phyloP scores from a whole-genome alignment of 2,329 filamentous ascomycete genomes.

The Tolypocladium endophyticum region DNA sequence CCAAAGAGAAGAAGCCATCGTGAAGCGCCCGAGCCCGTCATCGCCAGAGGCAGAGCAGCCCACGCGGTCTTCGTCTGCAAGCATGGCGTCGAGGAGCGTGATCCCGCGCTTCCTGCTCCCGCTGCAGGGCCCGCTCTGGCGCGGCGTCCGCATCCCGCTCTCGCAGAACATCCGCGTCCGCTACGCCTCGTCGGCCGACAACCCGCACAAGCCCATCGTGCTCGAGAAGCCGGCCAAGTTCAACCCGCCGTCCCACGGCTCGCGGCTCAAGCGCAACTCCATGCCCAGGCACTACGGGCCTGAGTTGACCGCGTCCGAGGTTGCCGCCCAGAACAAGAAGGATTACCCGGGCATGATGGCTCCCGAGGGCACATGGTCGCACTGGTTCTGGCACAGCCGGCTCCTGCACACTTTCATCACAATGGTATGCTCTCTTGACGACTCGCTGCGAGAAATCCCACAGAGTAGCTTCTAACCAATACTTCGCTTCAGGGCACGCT shows the following conservation, averaged over 20 bases:
- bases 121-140: constrained; percentile 47
- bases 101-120: constrained; percentile 63
- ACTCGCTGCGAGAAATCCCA: not conserved
- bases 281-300: constrained; percentile 66
- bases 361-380: constrained; percentile 66
- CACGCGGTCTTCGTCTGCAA: constrained; percentile 5
- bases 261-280: constrained; percentile 47
- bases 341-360: constrained; percentile 87
- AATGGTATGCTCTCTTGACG: constrained; percentile 46
- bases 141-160: constrained; percentile 23
- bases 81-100: constrained; percentile 35
- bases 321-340: constrained; percentile 52
- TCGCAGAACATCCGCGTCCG: constrained; percentile 24
- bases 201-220: constrained; percentile 47
- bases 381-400: constrained; percentile 74
- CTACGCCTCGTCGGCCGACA: constrained; percentile 17
- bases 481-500: constrained; percentile 46
- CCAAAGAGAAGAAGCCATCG: not conserved
- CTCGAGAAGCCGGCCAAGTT: constrained; percentile 85
- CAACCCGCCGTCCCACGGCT: constrained; percentile 81
- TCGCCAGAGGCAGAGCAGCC: not conserved
- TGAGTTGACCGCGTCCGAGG: constrained; percentile 53
- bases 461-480: not conserved
- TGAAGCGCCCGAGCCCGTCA: not conserved
- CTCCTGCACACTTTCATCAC: constrained; percentile 74